Base-by-base conservation (phyloP, 176 grass and related monocot genomes). In the Calamus simplicifolius region DNA sequence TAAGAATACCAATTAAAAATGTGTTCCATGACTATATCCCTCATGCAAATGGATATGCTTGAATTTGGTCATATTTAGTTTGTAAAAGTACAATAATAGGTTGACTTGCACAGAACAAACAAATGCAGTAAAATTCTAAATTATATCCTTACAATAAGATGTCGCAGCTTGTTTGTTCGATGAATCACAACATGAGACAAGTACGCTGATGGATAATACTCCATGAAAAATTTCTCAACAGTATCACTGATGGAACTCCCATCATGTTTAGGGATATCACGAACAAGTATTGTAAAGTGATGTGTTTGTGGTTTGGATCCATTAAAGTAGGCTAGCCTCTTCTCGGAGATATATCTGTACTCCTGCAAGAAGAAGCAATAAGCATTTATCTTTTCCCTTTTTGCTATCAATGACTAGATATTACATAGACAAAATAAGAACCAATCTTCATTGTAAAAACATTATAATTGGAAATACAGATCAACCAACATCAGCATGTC, bases 261-360 rank as follows among this genome's bases (percentile, higher is more conserved):
- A 50, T 74, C 28, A 21, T 50, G 61, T 82, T 66, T 18, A 66
- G 93, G 93, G 69, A 92, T 82, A 76, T 81, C 81, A 67, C 93
- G 81, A 76, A 98, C 93, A 68, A 98, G 81, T 77, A 92, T 73
- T 28, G 87, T 85, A 65, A 92, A 98, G 66, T 98, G 76, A 35
- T 89, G 84, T 21, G 76, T 78, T 59, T 88, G 68, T 70, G 81
- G 87, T 68, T 85, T 82, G 21, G 84, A 92, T 18, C 51, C 72
- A 78, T 77, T 79, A 68, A 92, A 98, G 63, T 98, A 75, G 13
- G 78, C 69, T 2, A 98, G 66, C 75, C 93, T 98, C 76, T 92
- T 98, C 16, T 23, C 49, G 66, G 87, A 63, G 48, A 98, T 83
- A 75, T 83, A 89, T 74, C 70, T 92, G 66, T 85, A 89, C n/a